Conservation (phyloP, 306 rosid species). For the Sesbania bispinosa region DNA sequence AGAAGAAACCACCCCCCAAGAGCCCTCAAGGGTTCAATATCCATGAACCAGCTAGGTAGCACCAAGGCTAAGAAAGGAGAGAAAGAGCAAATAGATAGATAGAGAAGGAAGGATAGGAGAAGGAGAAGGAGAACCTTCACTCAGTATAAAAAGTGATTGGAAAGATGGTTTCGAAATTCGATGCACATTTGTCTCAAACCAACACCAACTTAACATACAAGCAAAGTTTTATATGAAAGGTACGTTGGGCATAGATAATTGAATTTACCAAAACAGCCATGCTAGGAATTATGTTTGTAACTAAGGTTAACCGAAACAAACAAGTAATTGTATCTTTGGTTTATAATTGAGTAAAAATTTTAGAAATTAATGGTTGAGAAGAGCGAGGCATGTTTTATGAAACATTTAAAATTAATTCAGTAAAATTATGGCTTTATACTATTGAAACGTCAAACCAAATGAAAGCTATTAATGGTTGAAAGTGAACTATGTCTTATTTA, state of each 20-base stretch:
- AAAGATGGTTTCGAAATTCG: constrained; percentile 52
- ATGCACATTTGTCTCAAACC: constrained; percentile 44
- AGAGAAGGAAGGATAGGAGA: not conserved
- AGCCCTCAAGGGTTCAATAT: constrained; percentile 75
- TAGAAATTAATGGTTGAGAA: not conserved
- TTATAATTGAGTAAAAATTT: too few relatives aligned
- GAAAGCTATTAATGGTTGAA: too few relatives aligned
- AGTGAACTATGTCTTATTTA: too few relatives aligned
- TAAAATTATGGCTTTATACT: too few relatives aligned
- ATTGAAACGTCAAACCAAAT: too few relatives aligned
- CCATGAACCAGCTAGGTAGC: constrained; percentile 72
- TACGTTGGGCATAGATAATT: not conserved
- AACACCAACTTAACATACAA: constrained; percentile 28
- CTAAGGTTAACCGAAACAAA: not conserved
- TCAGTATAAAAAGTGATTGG: constrained; percentile 41
- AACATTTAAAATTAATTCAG: too few relatives aligned
- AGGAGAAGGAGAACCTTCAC: constrained; percentile 62
- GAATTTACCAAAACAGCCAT: constrained; percentile 39
- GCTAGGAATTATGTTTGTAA: too few relatives aligned
- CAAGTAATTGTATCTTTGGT: too few relatives aligned
- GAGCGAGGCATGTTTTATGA: too few relatives aligned
- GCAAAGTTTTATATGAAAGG: constrained; percentile 37
- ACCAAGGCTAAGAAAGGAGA: constrained; percentile 36
- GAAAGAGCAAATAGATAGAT: not conserved
- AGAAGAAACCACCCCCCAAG: constrained; percentile 78